Percentiles rank a stretch among this genome's conserved stretches.
phyloP scores from a whole-genome alignment of 192 early-diverging fungal species.

The Chytriomyces sp. region DNA sequence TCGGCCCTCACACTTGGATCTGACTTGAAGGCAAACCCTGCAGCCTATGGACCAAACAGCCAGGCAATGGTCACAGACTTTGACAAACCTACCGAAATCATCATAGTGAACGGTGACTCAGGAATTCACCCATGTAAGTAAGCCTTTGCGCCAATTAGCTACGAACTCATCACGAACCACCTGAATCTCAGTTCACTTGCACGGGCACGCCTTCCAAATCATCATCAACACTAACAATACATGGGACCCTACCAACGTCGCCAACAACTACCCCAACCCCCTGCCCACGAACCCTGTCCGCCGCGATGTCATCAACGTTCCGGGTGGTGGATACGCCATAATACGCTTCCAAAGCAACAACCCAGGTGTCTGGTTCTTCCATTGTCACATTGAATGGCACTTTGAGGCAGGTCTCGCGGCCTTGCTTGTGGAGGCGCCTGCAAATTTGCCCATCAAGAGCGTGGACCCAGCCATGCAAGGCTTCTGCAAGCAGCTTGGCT shows the following conservation, averaged over 20 bases:
- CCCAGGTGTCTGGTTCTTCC: slow-evolving; percentile 81
- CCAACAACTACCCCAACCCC: slow-evolving; percentile 28
- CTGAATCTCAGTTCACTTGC: slow-evolving; percentile 70
- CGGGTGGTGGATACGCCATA: slow-evolving; percentile 65
- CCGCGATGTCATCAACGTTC: slow-evolving; percentile 78
- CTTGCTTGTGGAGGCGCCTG: slow-evolving; percentile 64
- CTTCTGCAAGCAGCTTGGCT: slow-evolving; percentile 64
- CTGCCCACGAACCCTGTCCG: slow-evolving; percentile 61
- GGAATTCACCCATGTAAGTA: slow-evolving; percentile 66
- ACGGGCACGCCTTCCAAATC: slow-evolving; percentile 79
- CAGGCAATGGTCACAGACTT: slow-evolving; percentile 63
- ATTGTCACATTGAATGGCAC: slow-evolving; percentile 87
- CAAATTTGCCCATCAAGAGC: not conserved
- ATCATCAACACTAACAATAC: slow-evolving; percentile 63
- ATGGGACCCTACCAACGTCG: slow-evolving; percentile 50
- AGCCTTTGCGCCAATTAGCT: not conserved
- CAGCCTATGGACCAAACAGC: slow-evolving; percentile 67
- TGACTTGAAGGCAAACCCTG: slow-evolving; percentile 44
- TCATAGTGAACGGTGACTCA: slow-evolving; percentile 74
- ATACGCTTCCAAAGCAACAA: slow-evolving; percentile 79
- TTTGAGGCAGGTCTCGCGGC: slow-evolving; percentile 73
- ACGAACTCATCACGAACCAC: not conserved
- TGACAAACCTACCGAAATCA: slow-evolving; percentile 64
- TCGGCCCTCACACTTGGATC: slow-evolving; percentile 64
- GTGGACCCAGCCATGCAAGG: slow-evolving; percentile 30